Percentiles rank a stretch among this genome's conserved stretches.
These are phyloP conservation scores for Testicularia cyperi DNA, from an alignment of 1,284 basidiomycete genomes.

Conservation along the genomic window DNA sequence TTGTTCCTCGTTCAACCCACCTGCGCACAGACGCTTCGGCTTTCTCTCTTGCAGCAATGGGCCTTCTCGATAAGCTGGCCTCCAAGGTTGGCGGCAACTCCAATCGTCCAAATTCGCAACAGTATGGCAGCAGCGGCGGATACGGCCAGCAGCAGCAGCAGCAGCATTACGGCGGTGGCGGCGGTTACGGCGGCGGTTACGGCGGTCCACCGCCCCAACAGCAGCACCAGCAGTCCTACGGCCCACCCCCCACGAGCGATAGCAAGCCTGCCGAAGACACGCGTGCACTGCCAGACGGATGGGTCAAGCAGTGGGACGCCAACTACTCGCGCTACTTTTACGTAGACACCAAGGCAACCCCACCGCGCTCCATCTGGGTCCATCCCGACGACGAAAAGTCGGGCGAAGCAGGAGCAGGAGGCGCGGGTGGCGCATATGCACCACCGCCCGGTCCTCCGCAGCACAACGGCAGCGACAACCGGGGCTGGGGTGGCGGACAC, in stretches of 20 bases:
- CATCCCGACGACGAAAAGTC: constrained; percentile 49
- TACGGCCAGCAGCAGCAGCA: constrained; percentile 22
- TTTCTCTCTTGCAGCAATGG: constrained; percentile 23
- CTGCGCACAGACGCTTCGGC: neutral
- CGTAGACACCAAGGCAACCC: constrained; percentile 53
- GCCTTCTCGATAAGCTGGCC: constrained; percentile 50
- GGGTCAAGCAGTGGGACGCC: constrained; percentile 55
- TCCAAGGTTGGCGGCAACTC: constrained; percentile 30
- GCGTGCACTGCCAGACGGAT: constrained; percentile 47
- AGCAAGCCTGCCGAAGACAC: constrained; percentile 34
- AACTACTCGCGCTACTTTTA: constrained; percentile 57
- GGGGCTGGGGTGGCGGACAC: constrained; percentile 21
- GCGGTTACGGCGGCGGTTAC: neutral
- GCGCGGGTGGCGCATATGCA: constrained; percentile 18
- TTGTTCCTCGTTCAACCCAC: neutral
- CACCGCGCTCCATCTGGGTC: constrained; percentile 55
- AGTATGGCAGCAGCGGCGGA: constrained; percentile 13
- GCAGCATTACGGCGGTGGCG: constrained; percentile 13
- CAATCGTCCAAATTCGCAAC: constrained; percentile 18
- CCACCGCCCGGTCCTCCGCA: constrained; percentile 42
- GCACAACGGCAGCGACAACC: constrained; percentile 11
- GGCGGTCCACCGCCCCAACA: constrained; percentile 2
- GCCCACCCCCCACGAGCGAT: constrained; percentile 1
- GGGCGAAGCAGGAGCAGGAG: neutral
- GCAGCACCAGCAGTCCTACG: constrained; percentile 4